Evolutionary conservation across 164 flowering plant species (phyloP), one percentile per base, ranked within the genome.

Genomic region (Nelumbo lutea): DNA sequence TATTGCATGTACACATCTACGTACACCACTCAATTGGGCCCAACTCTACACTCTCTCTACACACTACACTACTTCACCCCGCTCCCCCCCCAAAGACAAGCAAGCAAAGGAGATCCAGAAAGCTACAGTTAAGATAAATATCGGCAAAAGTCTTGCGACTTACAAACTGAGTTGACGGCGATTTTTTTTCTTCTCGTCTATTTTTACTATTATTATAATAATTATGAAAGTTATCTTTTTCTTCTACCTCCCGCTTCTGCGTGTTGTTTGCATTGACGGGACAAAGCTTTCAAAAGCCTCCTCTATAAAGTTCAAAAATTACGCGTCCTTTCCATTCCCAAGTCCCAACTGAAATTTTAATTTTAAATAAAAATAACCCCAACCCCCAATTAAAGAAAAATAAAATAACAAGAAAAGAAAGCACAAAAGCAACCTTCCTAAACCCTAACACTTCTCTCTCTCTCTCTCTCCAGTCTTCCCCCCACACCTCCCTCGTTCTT

Each of bases 101-200:
- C 27, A 27, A 27, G 27, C 27, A 27, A 27, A 27, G 27, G 27
- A 27, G 27, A 27, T 27, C 27, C 27, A 27, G 27, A 27, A 27
- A 27, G 27, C 27, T 27, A 27, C 27, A 27, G 27, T 27, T 27
- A 27, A 27, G 27, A 27, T 27, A 27, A 27, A 27, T 27, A 27
- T 27, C 27, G 27, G 27, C 27, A 27, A 27, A 27, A 27, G 27
- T 27, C 27, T 27, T 27, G 3, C 6, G n/a, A 61, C 69, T 61
- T 66, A 66, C 80, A 52, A 61, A 72, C 14, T 57, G 69, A 45
- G 74, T 72, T 78, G 81, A 78, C 81, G 80, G 65, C 73, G 42
- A 43, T 2, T 62, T 43, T 64, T 67, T 73, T 66, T 75, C 47
- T 9, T 38, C 27, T 61, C 39, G 62, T 41, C 46, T 42, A n/a